Evolutionary conservation across 345 rosid species (phyloP), one percentile per base, ranked within the genome.

Genomic region (Citrus cavaleriei): DNA sequence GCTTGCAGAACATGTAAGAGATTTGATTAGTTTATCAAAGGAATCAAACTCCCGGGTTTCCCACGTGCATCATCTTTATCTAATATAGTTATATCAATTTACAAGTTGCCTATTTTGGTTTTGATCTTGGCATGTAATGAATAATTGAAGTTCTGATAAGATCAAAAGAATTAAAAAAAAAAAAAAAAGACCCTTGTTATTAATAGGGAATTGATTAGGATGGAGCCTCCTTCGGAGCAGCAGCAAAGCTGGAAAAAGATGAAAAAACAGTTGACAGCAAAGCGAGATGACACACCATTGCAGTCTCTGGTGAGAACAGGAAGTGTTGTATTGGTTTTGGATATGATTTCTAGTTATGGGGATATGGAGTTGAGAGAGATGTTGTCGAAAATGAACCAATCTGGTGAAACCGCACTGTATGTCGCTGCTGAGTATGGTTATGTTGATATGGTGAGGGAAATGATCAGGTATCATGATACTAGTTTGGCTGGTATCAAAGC

Each of bases 401-500:
- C 95, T 0, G 99, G 99, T 2, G 98, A 95, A 79, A 93, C 98
- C 5, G 89, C 91, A 18, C 83, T 95, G 2, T 95, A 92, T 77
- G 92, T 92, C n/a, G 98, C 96, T 9, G 88, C 99, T 3, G 97
- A 95, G 85, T 79, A 63, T 66, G 97, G 96, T 64, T 68, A 81
- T 79, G 89, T 76, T 69, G 92, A 89, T 57, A 71, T 93, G 77
- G 97, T 92, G 77, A 88, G 80, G 86, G 88, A 84, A 84, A 79
- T 95, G 82, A 88, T 92, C 67, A 88, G 84, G 81, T 79, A 82
- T 79, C 89, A 81, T 57, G 98, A 91, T 80, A 68, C 82, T 68
- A 84, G 57, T 54, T 80, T 84, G 78, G 97, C 99, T n/a, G 87
- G 75, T 68, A 77, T 86, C 38, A 93, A 87, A 82, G 97, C 99